Evolutionary conservation across 148 eudicot species (phyloP).

Genomic region (Rhododendron vialii): DNA sequence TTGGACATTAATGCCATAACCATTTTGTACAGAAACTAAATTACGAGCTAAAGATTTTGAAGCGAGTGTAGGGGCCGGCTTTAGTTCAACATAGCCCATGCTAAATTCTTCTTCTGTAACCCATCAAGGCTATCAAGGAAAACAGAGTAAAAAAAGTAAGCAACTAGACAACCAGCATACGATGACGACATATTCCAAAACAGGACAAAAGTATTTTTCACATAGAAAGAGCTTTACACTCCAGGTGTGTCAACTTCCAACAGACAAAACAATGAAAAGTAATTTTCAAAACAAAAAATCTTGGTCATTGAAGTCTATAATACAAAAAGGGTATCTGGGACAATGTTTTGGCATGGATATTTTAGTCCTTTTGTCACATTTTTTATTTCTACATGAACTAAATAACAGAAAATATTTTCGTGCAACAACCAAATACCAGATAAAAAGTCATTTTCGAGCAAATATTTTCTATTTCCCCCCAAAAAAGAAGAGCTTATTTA

Average conservation of each 20-base stretch:
- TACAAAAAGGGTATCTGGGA: not conserved
- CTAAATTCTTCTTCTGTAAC: conserved; percentile 97
- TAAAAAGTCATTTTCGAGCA: not conserved
- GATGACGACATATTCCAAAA: not conserved
- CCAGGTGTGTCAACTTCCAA: too few species aligned
- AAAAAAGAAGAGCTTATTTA: not conserved
- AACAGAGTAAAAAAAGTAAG: not conserved
- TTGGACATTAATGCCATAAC: conserved; percentile 32
- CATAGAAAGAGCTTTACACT: not conserved
- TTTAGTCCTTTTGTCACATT: not conserved
- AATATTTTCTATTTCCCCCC: not conserved
- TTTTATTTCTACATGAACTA: not conserved
- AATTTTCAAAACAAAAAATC: not conserved
- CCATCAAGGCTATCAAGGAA: conserved; percentile 68
- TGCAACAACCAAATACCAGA: not conserved
- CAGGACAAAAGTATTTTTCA: not conserved
- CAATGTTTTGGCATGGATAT: not conserved
- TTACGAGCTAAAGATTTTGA: conserved; percentile 44
- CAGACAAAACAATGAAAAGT: too few species aligned
- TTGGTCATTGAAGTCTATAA: not conserved
- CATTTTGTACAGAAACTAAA: conserved; percentile 22
- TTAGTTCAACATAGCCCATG: conserved; percentile 87
- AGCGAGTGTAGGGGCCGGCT: conserved; percentile 54
- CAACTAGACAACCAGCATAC: not conserved
- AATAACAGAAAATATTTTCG: not conserved